Conservation (phyloP, 805 yeast genomes). For the Kodamaea restingae region DNA sequence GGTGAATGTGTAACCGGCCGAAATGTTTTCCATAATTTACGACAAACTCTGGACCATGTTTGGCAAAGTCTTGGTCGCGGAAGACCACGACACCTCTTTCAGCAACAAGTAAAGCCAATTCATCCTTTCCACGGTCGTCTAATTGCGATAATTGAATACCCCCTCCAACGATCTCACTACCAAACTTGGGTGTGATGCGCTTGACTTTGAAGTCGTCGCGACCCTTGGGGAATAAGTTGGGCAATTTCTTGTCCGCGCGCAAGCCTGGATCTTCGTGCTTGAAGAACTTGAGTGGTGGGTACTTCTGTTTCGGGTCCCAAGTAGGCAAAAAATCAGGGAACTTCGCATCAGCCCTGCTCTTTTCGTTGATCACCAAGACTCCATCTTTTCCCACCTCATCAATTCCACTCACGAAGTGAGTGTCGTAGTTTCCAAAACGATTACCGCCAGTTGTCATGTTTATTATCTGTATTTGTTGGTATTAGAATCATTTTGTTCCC, state of each 20-base stretch:
- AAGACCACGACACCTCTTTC: conserved; percentile 67
- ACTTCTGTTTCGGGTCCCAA: conserved; percentile 59
- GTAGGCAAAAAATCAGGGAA: conserved; percentile 64
- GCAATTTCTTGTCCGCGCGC: conserved; percentile 56
- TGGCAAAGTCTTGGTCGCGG: conserved; percentile 61
- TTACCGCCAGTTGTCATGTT: conserved; percentile 9
- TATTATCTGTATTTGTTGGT: background rate
- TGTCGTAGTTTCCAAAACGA: conserved; percentile 36
- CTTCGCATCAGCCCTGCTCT: conserved; percentile 27
- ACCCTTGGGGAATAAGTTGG: conserved; percentile 46
- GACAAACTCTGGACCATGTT: conserved; percentile 44
- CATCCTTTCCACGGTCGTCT: conserved; percentile 55
- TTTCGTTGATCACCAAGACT: conserved; percentile 42
- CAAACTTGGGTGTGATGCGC: conserved; percentile 63
- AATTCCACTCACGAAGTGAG: conserved; percentile 49
- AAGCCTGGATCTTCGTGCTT: conserved; percentile 62
- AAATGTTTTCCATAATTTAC: conserved; percentile 58
- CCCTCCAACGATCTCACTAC: conserved; percentile 54
- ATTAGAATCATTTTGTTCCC: background rate
- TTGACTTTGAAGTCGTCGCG: conserved; percentile 27
- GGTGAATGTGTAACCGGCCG: conserved; percentile 71
- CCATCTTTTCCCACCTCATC: conserved; percentile 50
- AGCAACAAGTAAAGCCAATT: conserved; percentile 64
- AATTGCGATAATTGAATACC: conserved; percentile 52
- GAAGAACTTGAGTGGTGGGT: conserved; percentile 50